Evolutionary conservation across 192 early-diverging fungal genomes (phyloP), one percentile per base, ranked within the genome.

Genomic region (Backusella circina): DNA sequence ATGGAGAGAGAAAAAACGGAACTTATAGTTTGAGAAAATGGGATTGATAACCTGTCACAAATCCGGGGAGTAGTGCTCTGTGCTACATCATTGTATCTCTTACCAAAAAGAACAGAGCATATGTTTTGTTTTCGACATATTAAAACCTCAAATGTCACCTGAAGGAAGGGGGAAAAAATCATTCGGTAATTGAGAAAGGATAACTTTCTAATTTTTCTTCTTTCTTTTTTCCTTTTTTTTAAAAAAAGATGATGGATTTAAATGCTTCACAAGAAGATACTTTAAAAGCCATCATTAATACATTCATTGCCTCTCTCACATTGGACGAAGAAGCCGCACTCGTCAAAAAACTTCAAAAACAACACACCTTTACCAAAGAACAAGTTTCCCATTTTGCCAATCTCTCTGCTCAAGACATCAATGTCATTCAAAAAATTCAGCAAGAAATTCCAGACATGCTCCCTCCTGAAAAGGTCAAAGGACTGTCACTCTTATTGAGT

Each of bases 241-340:
- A 28, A 57, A 57, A 57, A 57, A 57, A 26, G 10, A 57, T 26
- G 26, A 61, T 61, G 54, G 54, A 61, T 13, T 26, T 68, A 68
- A 68, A 35, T n/a, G 6, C 32, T 13, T 37, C 67, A 12, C 69
- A 70, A 47, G 39, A 41, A 70, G 69, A 28, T 6, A 83, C 83
- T 28, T 38, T 85, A 26, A 39, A 64, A 18, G 84, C 88, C 38
- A 80, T 91, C 44, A 73, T 81, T 57, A 82, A 86, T 64, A 86
- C 87, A 28, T 77, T 88, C 51, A 77, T 88, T 18, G 78, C 85
- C 2, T 73, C 82, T 31, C 72, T 91, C 3, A 51, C 32, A 7
- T 72, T 71, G 1, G 44, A 82, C 35, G 83, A 86, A 23, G 71
- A 80, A 31, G 75, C 81, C 23, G n/a, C 66, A 3, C 26, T 70